Evolutionary conservation across 768 basidiomycete species (phyloP), one percentile per base, ranked within the genome.

Genomic region (Pholiota conissans): DNA sequence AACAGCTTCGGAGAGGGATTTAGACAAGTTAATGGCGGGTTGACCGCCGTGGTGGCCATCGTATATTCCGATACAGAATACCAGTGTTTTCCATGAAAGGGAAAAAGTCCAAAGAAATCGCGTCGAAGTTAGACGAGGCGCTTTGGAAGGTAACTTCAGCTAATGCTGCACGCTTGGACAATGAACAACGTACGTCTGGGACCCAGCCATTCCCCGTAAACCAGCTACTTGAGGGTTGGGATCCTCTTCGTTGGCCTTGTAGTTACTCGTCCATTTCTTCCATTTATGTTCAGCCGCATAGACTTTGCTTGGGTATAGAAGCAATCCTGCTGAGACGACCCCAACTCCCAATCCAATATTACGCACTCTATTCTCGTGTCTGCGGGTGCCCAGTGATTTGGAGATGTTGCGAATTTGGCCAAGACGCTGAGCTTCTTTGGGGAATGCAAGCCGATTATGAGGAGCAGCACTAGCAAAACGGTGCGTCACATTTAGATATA

Each of bases 31-130:
- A 0, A 59, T 49, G 22, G 74, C 74, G 29, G 75, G 76, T 7
- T 65, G 63, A 14, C 62, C 55, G 29, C 78, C 72, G 48, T 66
- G 67, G 54, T 74, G 71, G 11, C 72, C 71, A 34, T 73, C 72
- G 42, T 67, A 65, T 10, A 74, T 57, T 2, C 67, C 65, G 57
- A 73, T 55, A 53, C 71, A 27, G 35, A 67, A 67, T 71, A 66
- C 56, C 57, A 22, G n/a, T n/a, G n/a, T n/a, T n/a, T n/a, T n/a
- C n/a, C n/a, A n/a, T n/a, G n/a, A n/a, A n/a, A n/a, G n/a, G n/a
- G n/a, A n/a, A n/a, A 67, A 63, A 0, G 66, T 63, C 3, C 62
- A 61, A 3, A 61, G 61, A 45, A 65, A 61, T n/a, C 35, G 46
- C 40, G 5, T 32, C 35, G 22, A 55, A 52, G 3, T 16, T 6